Percentiles rank a stretch among this genome's conserved stretches.
Evolutionary conservation across 2,329 filamentous ascomycete genomes (phyloP).

Genomic region (Xylariaceae sp.): DNA sequence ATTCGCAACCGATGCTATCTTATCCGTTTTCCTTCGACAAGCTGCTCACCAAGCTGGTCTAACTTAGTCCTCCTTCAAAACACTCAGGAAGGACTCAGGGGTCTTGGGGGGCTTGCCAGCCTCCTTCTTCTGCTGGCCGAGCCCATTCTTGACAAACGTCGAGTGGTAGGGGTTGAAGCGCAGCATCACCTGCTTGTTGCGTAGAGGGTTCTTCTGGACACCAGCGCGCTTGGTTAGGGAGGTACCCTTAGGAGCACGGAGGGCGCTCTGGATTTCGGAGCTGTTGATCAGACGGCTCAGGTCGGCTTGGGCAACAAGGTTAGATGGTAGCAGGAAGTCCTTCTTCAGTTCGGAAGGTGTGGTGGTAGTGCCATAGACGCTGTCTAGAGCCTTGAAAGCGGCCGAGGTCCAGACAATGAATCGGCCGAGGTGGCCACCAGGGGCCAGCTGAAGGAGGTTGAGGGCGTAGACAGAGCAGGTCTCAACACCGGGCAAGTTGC

Average conservation of each 20-base stretch:
- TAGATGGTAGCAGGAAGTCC: conserved; percentile 95
- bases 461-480: conserved; percentile 88
- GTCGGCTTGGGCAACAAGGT: conserved; percentile 90
- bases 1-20: conserved; percentile 26
- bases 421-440: conserved; percentile 96
- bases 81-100: conserved; percentile 30
- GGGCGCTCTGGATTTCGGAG: conserved; percentile 94
- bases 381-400: conserved; percentile 93
- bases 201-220: conserved; percentile 99
- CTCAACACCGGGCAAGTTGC: conserved; percentile 98
- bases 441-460: conserved; percentile 98
- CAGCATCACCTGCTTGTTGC: conserved; percentile 98
- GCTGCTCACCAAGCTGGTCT: conserved; percentile 37
- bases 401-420: conserved; percentile 99
- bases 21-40: conserved; percentile 27
- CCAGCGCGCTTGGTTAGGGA: conserved; percentile 81
- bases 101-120: conserved; percentile 53
- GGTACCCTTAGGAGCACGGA: conserved; percentile 86
- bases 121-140: conserved; percentile 66
- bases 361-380: conserved; percentile 93
- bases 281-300: conserved; percentile 98
- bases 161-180: conserved; percentile 97
- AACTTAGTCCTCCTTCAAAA: conserved; percentile 32
- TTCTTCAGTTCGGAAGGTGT: conserved; percentile 90
- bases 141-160: conserved; percentile 80